These are phyloP conservation scores for Ceratobasidium theobromae DNA, from an alignment of 1,284 basidiomycete species.

Conservation along the genomic window DNA sequence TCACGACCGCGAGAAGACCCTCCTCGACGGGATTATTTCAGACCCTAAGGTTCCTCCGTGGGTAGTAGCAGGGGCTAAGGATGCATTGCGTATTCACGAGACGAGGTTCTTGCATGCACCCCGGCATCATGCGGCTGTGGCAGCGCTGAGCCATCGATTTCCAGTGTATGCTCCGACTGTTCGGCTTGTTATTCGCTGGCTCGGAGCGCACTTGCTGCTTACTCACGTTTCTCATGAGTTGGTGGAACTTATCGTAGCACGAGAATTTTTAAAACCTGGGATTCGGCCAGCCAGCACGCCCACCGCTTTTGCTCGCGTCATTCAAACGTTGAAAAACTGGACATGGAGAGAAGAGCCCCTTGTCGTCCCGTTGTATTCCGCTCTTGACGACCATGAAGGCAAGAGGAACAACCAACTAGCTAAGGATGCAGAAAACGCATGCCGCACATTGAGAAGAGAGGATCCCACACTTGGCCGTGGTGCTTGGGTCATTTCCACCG, in stretches of 20 bases:
- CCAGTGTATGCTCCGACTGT: slow-evolving; percentile 82
- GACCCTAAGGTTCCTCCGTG: slow-evolving; percentile 45
- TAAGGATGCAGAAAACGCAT: slow-evolving; percentile 52
- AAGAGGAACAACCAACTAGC: slow-evolving; percentile 36
- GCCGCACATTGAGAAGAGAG: slow-evolving; percentile 46
- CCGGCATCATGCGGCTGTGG: slow-evolving; percentile 81
- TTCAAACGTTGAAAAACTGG: slow-evolving; percentile 82
- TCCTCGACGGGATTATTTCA: slow-evolving; percentile 69
- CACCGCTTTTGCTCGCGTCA: slow-evolving; percentile 75
- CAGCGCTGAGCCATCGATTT: slow-evolving; percentile 77
- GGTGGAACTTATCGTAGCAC: slow-evolving; percentile 81
- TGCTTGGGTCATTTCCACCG: slow-evolving; percentile 83
- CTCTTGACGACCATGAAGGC: slow-evolving; percentile 42
- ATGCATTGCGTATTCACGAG: slow-evolving; percentile 66
- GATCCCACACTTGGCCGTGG: slow-evolving; percentile 50
- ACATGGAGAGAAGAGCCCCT: slow-evolving; percentile 61
- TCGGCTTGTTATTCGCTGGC: slow-evolving; percentile 90
- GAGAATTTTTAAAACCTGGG: slow-evolving; percentile 50
- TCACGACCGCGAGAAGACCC: slow-evolving; percentile 81
- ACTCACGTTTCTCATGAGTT: slow-evolving; percentile 74
- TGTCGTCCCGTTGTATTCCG: slow-evolving; percentile 51
- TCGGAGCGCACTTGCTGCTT: slow-evolving; percentile 86
- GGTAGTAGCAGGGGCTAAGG: slow-evolving; percentile 51
- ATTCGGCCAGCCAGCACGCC: slow-evolving; percentile 48
- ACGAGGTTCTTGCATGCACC: slow-evolving; percentile 77